Conservation (phyloP, 805 yeast species). For the Sugiyamaella qingdaonensis region DNA sequence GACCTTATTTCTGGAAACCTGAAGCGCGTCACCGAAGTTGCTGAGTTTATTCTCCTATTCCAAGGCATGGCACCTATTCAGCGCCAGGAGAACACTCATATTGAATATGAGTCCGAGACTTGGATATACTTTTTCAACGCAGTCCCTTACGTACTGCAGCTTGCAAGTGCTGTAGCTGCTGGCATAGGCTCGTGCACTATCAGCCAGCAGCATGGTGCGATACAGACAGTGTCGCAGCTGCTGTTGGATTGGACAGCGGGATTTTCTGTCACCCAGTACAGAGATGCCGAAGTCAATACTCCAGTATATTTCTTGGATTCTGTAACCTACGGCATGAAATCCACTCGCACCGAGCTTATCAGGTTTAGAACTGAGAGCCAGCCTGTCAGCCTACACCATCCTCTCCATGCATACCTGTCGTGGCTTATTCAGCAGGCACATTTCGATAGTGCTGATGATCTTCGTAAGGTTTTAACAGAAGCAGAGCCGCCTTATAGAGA, state of each 20-base stretch:
- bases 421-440: constrained; percentile 59
- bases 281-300: constrained; percentile 19
- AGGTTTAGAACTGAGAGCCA: constrained; percentile 35
- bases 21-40: constrained; percentile 51
- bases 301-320: neutral
- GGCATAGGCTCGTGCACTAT: constrained; percentile 26
- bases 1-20: constrained; percentile 42
- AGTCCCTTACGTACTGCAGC: constrained; percentile 59
- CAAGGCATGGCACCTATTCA: constrained; percentile 73
- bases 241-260: constrained; percentile 30
- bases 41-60: constrained; percentile 62
- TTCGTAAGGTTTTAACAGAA: constrained; percentile 20
- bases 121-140: constrained; percentile 71
- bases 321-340: constrained; percentile 19
- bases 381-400: constrained; percentile 70
- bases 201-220: constrained; percentile 19
- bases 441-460: constrained; percentile 20
- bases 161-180: constrained; percentile 33
- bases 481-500: neutral
- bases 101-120: constrained; percentile 85
- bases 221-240: constrained; percentile 19
- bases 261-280: constrained; percentile 15
- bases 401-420: constrained; percentile 67
- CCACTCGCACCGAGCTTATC: constrained; percentile 18
- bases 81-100: constrained; percentile 75